These are phyloP conservation scores for Limnomonas spitsbergensis DNA, from an alignment of 139 green algal species.

Conservation along the genomic window DNA sequence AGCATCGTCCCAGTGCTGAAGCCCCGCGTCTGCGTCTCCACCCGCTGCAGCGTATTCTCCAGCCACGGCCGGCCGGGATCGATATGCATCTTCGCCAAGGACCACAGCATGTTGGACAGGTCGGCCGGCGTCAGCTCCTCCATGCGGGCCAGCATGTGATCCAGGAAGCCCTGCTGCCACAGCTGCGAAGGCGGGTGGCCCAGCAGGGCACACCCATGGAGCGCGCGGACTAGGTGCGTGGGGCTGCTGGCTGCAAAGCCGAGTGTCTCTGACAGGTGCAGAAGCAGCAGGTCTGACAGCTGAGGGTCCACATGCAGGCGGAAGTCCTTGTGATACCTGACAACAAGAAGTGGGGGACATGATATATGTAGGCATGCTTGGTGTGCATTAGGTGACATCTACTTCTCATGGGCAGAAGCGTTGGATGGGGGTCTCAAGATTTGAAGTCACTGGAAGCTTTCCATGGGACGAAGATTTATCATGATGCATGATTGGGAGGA, in stretches of 20 bases:
- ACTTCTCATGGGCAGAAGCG: no score
- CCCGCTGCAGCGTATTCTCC: background rate
- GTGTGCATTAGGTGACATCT: background rate
- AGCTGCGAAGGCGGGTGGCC: background rate
- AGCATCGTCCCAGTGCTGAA: background rate
- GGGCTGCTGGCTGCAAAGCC: background rate
- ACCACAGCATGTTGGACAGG: background rate
- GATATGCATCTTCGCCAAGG: background rate
- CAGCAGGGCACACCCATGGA: slow-evolving; percentile 15
- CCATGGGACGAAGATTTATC: no score
- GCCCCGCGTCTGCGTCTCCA: background rate
- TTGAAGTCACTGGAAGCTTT: no score
- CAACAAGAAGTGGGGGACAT: no score
- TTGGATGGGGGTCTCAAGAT: no score
- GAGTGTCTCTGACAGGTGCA: background rate
- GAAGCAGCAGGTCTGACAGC: background rate
- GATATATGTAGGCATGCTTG: background rate
- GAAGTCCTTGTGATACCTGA: background rate
- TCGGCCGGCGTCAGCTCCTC: background rate
- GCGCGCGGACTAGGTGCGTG: background rate
- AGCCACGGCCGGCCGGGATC: background rate
- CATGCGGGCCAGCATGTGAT: background rate
- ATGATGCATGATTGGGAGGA: no score
- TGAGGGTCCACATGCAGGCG: background rate
- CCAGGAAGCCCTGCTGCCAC: background rate